phyloP scores from a whole-genome alignment of 306 rosid genomes.

The Cucurbita maxima region DNA sequence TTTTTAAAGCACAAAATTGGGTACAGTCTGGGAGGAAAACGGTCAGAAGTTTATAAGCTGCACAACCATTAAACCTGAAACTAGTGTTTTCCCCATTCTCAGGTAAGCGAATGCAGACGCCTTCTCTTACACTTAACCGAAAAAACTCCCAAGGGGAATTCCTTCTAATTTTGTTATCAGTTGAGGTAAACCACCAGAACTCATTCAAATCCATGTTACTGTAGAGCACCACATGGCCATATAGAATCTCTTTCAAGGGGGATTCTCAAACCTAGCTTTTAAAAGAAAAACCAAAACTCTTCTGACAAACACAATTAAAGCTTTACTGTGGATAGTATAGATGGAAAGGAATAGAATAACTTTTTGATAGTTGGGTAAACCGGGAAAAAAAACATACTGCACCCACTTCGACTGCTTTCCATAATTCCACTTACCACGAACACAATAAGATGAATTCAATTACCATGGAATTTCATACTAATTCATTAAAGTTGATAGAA shows the following conservation, averaged over 20 bases:
- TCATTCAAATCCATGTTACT: not conserved
- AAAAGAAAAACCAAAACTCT: not conserved
- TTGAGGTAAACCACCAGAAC: not conserved
- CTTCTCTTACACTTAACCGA: not conserved
- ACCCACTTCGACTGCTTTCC: not conserved
- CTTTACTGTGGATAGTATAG: not conserved
- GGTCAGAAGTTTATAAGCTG: not conserved
- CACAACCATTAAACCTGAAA: not conserved
- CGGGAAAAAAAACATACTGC: not conserved
- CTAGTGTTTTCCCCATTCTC: not conserved
- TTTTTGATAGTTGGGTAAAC: not conserved
- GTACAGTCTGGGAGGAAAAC: not conserved
- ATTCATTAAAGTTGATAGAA: not conserved
- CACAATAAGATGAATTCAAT: not conserved
- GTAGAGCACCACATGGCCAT: not conserved
- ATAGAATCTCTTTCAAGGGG: not conserved
- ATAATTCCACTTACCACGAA: not conserved
- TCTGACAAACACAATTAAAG: not conserved
- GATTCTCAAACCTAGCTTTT: not conserved
- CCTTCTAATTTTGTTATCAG: not conserved
- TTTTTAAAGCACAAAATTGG: not conserved
- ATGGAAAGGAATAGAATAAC: not conserved
- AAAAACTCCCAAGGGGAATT: not conserved
- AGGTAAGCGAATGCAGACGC: not conserved
- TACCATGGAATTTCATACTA: not conserved